phyloP scores from a whole-genome alignment of 768 basidiomycete genomes.

The Piloderma croceum region DNA sequence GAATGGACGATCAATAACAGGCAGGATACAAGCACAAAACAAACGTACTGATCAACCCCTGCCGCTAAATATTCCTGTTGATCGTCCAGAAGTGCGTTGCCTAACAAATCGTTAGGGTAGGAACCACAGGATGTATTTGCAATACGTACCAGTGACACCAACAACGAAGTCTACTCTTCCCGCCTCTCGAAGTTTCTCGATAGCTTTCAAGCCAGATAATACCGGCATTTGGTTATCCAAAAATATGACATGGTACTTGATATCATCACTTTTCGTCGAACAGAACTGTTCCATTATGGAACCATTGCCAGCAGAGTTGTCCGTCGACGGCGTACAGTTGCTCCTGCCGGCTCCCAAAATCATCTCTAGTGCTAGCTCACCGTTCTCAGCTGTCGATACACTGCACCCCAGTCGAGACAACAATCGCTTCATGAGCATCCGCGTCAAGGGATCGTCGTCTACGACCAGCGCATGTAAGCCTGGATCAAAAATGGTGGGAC shows the following conservation, averaged over 20 bases:
- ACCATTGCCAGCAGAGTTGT: background rate
- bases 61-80: constrained; percentile 73
- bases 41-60: constrained; percentile 65
- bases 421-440: constrained; percentile 75
- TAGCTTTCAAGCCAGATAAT: constrained; percentile 66
- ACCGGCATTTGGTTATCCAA: constrained; percentile 81
- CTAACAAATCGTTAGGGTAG: constrained; percentile 8
- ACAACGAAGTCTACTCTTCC: constrained; percentile 76
- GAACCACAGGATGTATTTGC: constrained; percentile 23
- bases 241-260: constrained; percentile 43
- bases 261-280: too few relatives aligned
- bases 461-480: constrained; percentile 70
- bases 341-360: constrained; percentile 50
- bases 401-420: constrained; percentile 72
- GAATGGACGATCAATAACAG: constrained; percentile 1
- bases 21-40: constrained; percentile 4
- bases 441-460: constrained; percentile 77
- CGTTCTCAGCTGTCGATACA: constrained; percentile 82
- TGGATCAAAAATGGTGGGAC: constrained; percentile 46
- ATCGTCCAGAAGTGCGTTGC: constrained; percentile 48
- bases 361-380: constrained; percentile 69
- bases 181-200: constrained; percentile 56
- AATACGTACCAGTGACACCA: constrained; percentile 60
- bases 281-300: background rate
- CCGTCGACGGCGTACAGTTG: constrained; percentile 11